Evolutionary conservation across 495 filamentous ascomycete genomes (phyloP), one percentile per base, ranked within the genome.

Genomic region (Evansstolkia leycettana): DNA sequence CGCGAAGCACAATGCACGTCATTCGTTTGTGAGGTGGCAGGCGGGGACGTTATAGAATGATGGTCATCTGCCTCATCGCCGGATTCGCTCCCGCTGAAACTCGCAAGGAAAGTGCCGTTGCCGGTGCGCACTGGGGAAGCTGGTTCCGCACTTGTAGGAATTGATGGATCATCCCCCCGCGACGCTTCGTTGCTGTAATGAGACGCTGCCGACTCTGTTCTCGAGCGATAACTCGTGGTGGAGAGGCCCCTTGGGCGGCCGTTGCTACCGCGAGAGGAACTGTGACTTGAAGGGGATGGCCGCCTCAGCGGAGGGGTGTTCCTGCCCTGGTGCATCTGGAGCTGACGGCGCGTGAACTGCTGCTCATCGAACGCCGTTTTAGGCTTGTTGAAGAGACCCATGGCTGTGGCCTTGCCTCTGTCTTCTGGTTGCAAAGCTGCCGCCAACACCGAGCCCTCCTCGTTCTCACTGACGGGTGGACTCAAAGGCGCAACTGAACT

Each of bases 341-440:
- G 53, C 44, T 92, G 84, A 20, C 87, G 77, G 45, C 87, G 78
- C 7, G 80, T 73, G 39, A 88, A 94, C 45, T 83, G 82, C 25
- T 80, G 74, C 46, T 94, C 87, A 45, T 90, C 82, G 36, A 87
- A 94, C 7, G 71, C 65, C 27, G 78, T 71, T 14, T 54, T 60
- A 2, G 87, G 83, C 43, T 85, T 85, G 36, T 87, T 79, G 60
- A 93, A 93, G 1, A 84, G 67, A 11, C 84, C 84, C 55, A 85
- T 68, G 3, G 84, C 84, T 0, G 87, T 92, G 9, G 87, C 84
- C 55, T 92, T 92, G 13, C 84, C 85, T 27, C 73, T 61, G 43
- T 94, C 86, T 41, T 78, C 78, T 0, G 84, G 80, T 39, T 83
- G 75, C 7, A 89, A 65, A 10, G 82, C 60, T 7, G 58, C 57